Percentiles rank a stretch among this genome's conserved stretches.
Evolutionary conservation across 192 early-diverging fungal species (phyloP).

Genomic region (Podila epicladia): DNA sequence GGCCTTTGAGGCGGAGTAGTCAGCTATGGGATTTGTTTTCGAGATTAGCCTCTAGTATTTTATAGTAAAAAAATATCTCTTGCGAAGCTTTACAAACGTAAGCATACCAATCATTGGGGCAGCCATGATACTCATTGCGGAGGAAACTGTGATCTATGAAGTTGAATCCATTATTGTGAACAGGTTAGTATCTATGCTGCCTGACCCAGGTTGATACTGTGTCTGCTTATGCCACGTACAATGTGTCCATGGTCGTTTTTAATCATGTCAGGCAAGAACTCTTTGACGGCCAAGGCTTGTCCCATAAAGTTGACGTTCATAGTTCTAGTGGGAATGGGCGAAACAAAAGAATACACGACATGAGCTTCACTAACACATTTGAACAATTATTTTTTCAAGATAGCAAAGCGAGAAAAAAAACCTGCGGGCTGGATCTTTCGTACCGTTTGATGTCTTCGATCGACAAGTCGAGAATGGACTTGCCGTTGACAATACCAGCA

Average conservation of each 20-base stretch:
- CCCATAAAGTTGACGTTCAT: constrained; percentile 78
- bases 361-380: too few relatives aligned
- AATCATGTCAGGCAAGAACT: constrained; percentile 83
- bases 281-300: constrained; percentile 79
- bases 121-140: constrained; percentile 41
- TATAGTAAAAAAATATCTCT: background rate
- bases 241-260: constrained; percentile 79
- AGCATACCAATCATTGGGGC: constrained; percentile 35
- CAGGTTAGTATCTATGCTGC: too few relatives aligned
- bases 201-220: too few relatives aligned
- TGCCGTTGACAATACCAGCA: constrained; percentile 77
- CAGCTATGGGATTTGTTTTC: constrained; percentile 49
- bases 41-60: background rate
- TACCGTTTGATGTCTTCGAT: constrained; percentile 67
- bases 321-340: constrained; percentile 45
- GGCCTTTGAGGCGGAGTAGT: constrained; percentile 85
- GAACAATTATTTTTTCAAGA: too few relatives aligned
- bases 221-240: constrained; percentile 53
- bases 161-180: background rate
- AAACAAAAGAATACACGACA: too few relatives aligned
- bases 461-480: constrained; percentile 69
- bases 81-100: background rate
- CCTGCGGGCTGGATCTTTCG: background rate
- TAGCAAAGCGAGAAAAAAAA: background rate
- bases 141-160: constrained; percentile 58